phyloP scores from a whole-genome alignment of 768 basidiomycete species.

The Xerocomellus intermedius region DNA sequence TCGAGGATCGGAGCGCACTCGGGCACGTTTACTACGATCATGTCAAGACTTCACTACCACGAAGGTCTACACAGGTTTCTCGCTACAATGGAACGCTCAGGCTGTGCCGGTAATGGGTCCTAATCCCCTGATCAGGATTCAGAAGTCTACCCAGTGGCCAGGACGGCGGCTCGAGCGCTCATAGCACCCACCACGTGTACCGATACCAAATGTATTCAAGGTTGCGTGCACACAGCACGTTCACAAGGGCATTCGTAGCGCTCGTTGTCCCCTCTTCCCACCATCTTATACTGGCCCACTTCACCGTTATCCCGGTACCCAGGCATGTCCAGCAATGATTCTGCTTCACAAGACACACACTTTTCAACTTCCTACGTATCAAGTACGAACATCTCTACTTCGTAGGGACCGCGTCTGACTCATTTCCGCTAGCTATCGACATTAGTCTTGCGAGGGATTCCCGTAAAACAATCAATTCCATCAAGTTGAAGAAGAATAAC shows the following conservation, averaged over 20 bases:
- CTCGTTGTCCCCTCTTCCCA: background rate
- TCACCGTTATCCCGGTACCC: background rate
- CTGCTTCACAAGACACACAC: background rate
- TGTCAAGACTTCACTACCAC: too few species aligned
- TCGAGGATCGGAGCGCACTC: too few species aligned
- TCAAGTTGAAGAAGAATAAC: background rate
- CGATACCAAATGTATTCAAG: background rate
- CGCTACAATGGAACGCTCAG: too few species aligned
- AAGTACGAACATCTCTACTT: background rate
- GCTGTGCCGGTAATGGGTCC: too few species aligned
- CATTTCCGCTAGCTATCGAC: background rate
- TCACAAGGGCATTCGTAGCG: background rate
- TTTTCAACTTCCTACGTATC: background rate
- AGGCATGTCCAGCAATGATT: conserved; percentile 1
- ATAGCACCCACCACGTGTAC: background rate
- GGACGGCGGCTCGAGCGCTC: background rate
- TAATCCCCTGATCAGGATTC: background rate
- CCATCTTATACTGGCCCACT: background rate
- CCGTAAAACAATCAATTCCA: conserved; percentile 1
- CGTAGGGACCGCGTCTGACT: background rate
- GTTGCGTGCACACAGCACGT: background rate
- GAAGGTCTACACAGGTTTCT: too few species aligned
- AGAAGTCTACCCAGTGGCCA: background rate
- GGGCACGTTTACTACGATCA: too few species aligned
- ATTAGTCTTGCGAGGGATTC: conserved; percentile 8